Evolutionary conservation across 345 rosid genomes (phyloP), one percentile per base, ranked within the genome.

Genomic region (Raphanus raphanistrum): DNA sequence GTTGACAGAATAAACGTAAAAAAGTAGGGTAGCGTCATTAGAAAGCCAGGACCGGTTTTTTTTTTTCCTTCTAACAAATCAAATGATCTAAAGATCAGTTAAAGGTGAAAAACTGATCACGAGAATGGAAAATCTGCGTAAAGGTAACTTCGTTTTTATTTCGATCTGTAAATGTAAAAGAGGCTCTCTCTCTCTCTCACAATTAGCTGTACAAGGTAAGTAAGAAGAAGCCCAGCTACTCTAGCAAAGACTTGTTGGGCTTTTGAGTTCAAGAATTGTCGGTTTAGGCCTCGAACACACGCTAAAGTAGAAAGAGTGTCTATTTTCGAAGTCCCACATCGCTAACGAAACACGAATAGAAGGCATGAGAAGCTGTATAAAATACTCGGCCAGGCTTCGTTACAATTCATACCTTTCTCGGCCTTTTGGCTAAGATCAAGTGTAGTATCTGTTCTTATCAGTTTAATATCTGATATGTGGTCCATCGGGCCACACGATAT

Each of bases 351-450:
- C 54, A 48, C 13, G 7, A 0, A 13, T 4, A 13, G 54, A n/a
- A 48, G 17, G 16, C 54, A 48, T 4, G 54, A 13, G 54, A 48
- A 48, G 54, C 17, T 1, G 17, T 48, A 48, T 48, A 48, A 48
- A 48, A 13, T 0, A 48, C 5, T 16, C 5, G 6, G 2, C 54
- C 17, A 48, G 7, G 54, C 54, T 1, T 1, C 7, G 2, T 4
- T 13, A 13, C 36, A 70, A 27, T 0, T 76, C 84, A 86, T 80
- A 80, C 86, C 89, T 86, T 84, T 86, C 89, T 86, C 89, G 86
- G 87, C 89, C 89, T 86, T 86, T 86, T 86, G 89, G 89, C 87
- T 86, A 84, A 86, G 89, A 86, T 84, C 87, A 84, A 86, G 86
- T 84, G 87, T 86, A 84, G 84, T 86, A 84, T 84, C 85, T 86